Base-by-base conservation (phyloP, 2,329 filamentous ascomycete species). In the Metarhizium sp. region DNA sequence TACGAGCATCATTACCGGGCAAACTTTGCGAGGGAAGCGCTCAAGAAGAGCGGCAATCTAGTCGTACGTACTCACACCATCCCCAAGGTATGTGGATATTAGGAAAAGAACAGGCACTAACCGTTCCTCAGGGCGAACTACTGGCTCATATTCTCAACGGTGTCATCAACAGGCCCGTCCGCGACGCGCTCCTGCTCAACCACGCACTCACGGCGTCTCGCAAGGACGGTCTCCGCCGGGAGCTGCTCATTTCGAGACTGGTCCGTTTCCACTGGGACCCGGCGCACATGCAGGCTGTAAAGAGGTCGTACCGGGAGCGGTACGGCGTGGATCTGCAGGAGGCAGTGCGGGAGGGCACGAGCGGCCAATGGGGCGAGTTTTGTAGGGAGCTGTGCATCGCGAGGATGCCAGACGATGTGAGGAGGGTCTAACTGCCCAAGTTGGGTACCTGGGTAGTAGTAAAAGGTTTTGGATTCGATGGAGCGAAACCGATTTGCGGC, bases 111-210 rank as follows among this genome's bases (percentile, higher is more conserved):
- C 25, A 25, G 25, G 25, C 8, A 53, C 40, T 40, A 5, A 11
- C 13, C 13, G 1, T n/a, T 32, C 7, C 5, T 50, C 62, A 96
- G 92, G 94, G 94, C 60, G 94, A 99, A 74, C 85, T 95, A 20
- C 84, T 97, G 42, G 90, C 91, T 0, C 94, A 97, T 71, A 90
- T 97, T 63, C 86, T 99, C 66, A 96, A 97, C 73, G 94, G 94
- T 64, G 85, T 95, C 56, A 95, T 97, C 75, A 97, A 97, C 74
- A 88, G 88, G 57, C 92, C 94, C 6, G 90, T 95, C 59, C 89
- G 94, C 55, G 94, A 97, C 69, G 90, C 92, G 3, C 80, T 96
- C 42, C 84, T 97, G 2, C 78, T 99, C 2, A 86, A 95, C 70
- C 94, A 97, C 73, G 92, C 94, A 2, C 84, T 97, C 60, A 87